Base-by-base conservation (phyloP, 148 eudicot species). In the Mesembryanthemum crystallinum region DNA sequence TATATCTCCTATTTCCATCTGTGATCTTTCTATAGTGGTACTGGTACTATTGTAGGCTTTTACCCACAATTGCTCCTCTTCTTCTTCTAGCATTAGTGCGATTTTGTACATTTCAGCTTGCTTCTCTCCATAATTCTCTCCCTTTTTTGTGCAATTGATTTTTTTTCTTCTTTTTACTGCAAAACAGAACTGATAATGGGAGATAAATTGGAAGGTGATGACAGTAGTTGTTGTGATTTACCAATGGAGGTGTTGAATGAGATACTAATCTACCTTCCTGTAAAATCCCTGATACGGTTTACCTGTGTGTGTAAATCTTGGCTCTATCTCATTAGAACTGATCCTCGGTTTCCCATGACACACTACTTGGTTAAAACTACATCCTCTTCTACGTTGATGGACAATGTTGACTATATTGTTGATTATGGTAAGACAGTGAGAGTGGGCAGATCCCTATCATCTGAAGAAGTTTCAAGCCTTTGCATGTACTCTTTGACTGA, bases 241-340 rank as follows among this genome's bases (percentile, higher is more conserved):
- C 69, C 51, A 6, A 21, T 35, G 14, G 69, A 66, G 12, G 14
- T 66, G 49, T 33, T 66, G 69, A 37, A 8, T 18, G 69, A 66
- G 25, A 66, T 66, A 27, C 28, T 66, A 0, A 39, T 37, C 12
- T 7, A 21, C 25, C 69, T 66, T 27, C 69, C 69, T 3, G 25
- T 66, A 7, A 66, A 37, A 66, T 35, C 69, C 69, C 49, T 66
- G 28, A 18, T 21, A 39, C 69, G 69, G 23, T 66, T 66, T 11
- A 6, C 69, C 2, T 66, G 49, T 66, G 49, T 66, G 13, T 66
- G 49, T 37, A 35, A 66, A 37, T 65, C 69, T 32, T 65, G 69
- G 69, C 69, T 35, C 18, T 7, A 10, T 37, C 47, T 65, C 12
- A 65, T 65, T 13, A 32, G 27, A 65, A 37, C 1, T 4, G 45